A percentile compares a stretch with the other conserved stretches of the same genome.
phyloP scores from a whole-genome alignment of 495 filamentous ascomycete genomes.

The Aspergillus incahuasiensis region DNA sequence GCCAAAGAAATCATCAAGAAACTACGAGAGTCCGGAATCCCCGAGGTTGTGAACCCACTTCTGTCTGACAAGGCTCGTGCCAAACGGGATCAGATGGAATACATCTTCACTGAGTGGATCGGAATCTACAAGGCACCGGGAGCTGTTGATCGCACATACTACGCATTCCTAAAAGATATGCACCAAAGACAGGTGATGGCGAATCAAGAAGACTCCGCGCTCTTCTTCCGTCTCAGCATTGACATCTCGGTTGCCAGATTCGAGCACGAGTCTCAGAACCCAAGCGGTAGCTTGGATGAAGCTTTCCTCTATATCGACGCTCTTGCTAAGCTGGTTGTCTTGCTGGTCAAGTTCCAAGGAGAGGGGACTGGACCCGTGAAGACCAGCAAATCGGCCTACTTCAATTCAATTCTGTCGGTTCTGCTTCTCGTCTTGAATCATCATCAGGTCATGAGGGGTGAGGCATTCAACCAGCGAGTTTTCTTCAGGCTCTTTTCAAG shows the following conservation, averaged over 20 bases:
- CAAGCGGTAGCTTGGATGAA: slow-evolving; percentile 58
- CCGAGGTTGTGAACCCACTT: slow-evolving; percentile 44
- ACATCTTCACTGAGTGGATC: slow-evolving; percentile 93
- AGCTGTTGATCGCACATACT: slow-evolving; percentile 63
- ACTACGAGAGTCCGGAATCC: slow-evolving; percentile 57
- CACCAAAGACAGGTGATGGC: slow-evolving; percentile 65
- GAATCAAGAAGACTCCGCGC: slow-evolving; percentile 64
- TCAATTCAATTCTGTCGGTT: slow-evolving; percentile 70
- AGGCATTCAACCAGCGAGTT: slow-evolving; percentile 78
- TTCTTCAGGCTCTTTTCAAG: slow-evolving; percentile 90
- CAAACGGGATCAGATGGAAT: slow-evolving; percentile 80
- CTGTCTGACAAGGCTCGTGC: slow-evolving; percentile 47
- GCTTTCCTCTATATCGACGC: slow-evolving; percentile 75
- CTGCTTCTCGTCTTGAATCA: slow-evolving; percentile 77
- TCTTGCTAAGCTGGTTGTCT: slow-evolving; percentile 76
- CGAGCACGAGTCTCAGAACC: slow-evolving; percentile 59
- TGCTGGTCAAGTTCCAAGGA: slow-evolving; percentile 66
- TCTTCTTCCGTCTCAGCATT: slow-evolving; percentile 78
- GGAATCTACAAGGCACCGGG: slow-evolving; percentile 70
- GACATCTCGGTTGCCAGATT: slow-evolving; percentile 72
- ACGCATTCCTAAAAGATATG: slow-evolving; percentile 81
- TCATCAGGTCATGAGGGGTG: slow-evolving; percentile 75
- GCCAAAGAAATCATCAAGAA: slow-evolving; percentile 69
- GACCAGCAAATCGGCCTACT: slow-evolving; percentile 56
- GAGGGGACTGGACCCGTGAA: slow-evolving; percentile 55